phyloP scores from a whole-genome alignment of 2,329 filamentous ascomycete species.

The Aspergillus oerlinghausenensis region DNA sequence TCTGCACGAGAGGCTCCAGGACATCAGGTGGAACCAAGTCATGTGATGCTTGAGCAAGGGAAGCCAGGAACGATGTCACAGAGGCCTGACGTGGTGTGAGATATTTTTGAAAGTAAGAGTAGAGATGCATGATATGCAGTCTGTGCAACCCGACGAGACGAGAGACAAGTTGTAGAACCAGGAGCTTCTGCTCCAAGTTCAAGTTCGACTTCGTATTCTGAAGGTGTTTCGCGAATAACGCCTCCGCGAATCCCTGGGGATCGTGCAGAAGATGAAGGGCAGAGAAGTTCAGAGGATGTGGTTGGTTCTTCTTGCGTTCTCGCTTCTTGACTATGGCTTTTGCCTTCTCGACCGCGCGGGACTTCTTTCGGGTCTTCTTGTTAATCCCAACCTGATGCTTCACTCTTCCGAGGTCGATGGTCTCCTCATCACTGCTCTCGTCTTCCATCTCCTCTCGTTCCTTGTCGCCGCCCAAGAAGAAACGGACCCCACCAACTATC shows the following conservation, averaged over 20 bases:
- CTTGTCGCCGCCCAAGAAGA: constrained; percentile 94
- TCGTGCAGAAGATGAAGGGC: constrained; percentile 91
- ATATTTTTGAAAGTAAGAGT: constrained; percentile 94
- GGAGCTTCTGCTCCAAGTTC: constrained; percentile 79
- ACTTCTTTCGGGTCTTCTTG: constrained; percentile 91
- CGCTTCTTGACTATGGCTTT: constrained; percentile 75
- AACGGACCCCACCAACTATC: constrained; percentile 76
- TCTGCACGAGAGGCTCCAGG: constrained; percentile 82
- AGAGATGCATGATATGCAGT: constrained; percentile 81
- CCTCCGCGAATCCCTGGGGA: constrained; percentile 88
- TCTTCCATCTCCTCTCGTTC: constrained; percentile 91
- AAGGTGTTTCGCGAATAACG: constrained; percentile 83
- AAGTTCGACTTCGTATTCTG: constrained; percentile 82
- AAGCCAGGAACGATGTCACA: constrained; percentile 90
- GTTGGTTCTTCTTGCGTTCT: constrained; percentile 82
- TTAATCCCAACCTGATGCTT: constrained; percentile 86
- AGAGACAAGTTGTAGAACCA: constrained; percentile 87
- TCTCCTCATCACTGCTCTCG: constrained; percentile 74
- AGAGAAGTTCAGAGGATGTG: constrained; percentile 90
- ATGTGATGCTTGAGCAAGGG: constrained; percentile 85
- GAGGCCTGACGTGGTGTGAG: constrained; percentile 82
- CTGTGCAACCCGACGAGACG: constrained; percentile 89
- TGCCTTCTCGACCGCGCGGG: constrained; percentile 73
- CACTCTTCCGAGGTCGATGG: constrained; percentile 72
- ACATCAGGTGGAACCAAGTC: constrained; percentile 87